Percentiles rank a stretch among this genome's conserved stretches.
Conservation (phyloP, 768 basidiomycete species). For the Naganishia friedmannii region DNA sequence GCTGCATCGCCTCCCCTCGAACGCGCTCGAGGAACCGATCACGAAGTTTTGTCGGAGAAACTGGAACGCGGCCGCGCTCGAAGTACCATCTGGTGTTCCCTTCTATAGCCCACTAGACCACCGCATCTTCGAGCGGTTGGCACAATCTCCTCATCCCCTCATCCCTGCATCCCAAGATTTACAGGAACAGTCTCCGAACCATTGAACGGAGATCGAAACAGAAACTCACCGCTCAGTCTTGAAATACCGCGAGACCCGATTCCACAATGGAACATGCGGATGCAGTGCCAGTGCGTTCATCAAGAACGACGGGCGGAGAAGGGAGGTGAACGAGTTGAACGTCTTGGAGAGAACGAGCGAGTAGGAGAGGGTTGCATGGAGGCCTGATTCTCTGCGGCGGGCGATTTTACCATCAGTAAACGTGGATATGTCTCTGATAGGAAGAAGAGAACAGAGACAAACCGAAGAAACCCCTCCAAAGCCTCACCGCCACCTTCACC, state of each 20-base stretch:
- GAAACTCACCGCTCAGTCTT: conserved; percentile 47
- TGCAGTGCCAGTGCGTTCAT: conserved; percentile 49
- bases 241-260: conserved; percentile 47
- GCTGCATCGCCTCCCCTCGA: no score
- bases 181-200: no score
- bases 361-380: conserved; percentile 53
- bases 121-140: no score
- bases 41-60: no score
- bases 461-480: conserved; percentile 48
- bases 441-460: neutral
- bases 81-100: no score
- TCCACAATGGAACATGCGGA: conserved; percentile 49
- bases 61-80: no score
- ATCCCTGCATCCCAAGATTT: no score
- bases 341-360: conserved; percentile 52
- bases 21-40: no score
- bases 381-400: conserved; percentile 41
- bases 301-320: conserved; percentile 51
- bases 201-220: no score
- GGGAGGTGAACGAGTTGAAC: conserved; percentile 50
- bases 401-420: neutral
- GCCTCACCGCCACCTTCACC: conserved; percentile 52
- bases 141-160: no score
- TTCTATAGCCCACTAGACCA: no score
- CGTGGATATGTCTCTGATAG: no score